These are phyloP conservation scores for Amanita phalloides DNA, from an alignment of 768 basidiomycete genomes.

Conservation along the genomic window DNA sequence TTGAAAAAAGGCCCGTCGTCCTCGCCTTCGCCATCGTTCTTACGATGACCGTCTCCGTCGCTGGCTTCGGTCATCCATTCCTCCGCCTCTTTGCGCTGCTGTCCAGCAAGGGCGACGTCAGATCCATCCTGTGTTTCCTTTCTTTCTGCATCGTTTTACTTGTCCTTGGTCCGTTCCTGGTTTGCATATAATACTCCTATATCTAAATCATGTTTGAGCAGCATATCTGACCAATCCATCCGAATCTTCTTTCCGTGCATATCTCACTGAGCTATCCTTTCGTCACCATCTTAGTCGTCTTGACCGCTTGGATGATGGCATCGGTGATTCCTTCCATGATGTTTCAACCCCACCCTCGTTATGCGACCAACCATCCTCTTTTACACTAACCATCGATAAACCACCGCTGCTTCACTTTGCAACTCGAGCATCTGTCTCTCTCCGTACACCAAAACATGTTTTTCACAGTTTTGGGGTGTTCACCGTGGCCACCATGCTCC, in stretches of 20 bases:
- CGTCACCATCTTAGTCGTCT: constrained; percentile 86
- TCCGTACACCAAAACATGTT: constrained; percentile 84
- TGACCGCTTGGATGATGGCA: constrained; percentile 36
- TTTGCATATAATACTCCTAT: constrained; percentile 7
- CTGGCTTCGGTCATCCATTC: constrained; percentile 21
- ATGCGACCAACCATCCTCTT: constrained; percentile 16
- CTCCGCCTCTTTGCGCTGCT: constrained; percentile 34
- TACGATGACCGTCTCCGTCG: constrained; percentile 58
- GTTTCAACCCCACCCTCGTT: constrained; percentile 16
- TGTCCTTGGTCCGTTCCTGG: constrained; percentile 51
- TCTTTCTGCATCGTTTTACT: constrained; percentile 59
- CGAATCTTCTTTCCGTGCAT: constrained; percentile 87
- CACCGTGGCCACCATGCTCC: constrained; percentile 72
- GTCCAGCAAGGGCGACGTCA: constrained; percentile 50
- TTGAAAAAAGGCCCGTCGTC: constrained; percentile 2
- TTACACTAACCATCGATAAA: constrained; percentile 22
- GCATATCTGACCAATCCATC: constrained; percentile 94
- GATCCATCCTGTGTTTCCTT: constrained; percentile 59
- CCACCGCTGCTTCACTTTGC: constrained; percentile 71
- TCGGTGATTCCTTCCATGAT: constrained; percentile 33
- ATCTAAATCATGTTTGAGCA: constrained; percentile 21
- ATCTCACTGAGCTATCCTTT: constrained; percentile 96
- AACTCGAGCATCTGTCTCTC: constrained; percentile 84
- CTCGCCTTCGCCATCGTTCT: constrained; percentile 16
- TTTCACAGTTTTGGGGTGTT: constrained; percentile 83